Base-by-base conservation (phyloP, 345 rosid species). In the Populus simonii region DNA sequence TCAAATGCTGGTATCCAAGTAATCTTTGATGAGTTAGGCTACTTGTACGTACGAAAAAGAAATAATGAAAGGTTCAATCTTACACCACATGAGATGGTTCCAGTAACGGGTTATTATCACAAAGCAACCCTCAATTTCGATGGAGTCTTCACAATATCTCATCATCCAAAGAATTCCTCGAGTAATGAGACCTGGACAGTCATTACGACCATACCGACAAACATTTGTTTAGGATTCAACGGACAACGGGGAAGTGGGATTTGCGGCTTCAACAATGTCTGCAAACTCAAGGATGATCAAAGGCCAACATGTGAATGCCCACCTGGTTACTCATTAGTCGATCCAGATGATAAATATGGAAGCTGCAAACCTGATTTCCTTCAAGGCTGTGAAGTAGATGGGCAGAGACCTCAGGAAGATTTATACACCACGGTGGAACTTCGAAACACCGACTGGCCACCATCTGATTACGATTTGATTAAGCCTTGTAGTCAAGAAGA, bases 221-320 rank as follows among this genome's bases (percentile, higher is more conserved):
- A 88, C 36, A 82, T 84, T 29, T 88, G 86, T 67, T 45, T 57
- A 0, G 68, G 31, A 2, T 13, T n/a, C 39, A 9, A 2, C 1
- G 66, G 16, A 10, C 25, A 11, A 7, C 2, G 13, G 1, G 89
- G 89, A 4, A 67, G 78, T 69, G 90, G 87, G 15, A 55, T 73
- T 38, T 88, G 88, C 57, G 90, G 88, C 29, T 83, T 51, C 62
- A 85, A 88, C 70, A 74, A 80, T 62, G 55, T 83, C 16, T 88
- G 90, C 71, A 62, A 31, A n/a, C 78, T 80, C 7, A 66, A 25
- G 20, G 10, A 3, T 12, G 53, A 75, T 33, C 7, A 36, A 23
- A 79, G 87, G 51, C 84, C 87, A 45, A 59, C 2, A 3, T 85
- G 88, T 65, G 9, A 36, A 29, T 88, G 90, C 68, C 87, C 88